Evolutionary conservation across 768 basidiomycete species (phyloP), one percentile per base, ranked within the genome.

Genomic region (Clathrus columnatus): DNA sequence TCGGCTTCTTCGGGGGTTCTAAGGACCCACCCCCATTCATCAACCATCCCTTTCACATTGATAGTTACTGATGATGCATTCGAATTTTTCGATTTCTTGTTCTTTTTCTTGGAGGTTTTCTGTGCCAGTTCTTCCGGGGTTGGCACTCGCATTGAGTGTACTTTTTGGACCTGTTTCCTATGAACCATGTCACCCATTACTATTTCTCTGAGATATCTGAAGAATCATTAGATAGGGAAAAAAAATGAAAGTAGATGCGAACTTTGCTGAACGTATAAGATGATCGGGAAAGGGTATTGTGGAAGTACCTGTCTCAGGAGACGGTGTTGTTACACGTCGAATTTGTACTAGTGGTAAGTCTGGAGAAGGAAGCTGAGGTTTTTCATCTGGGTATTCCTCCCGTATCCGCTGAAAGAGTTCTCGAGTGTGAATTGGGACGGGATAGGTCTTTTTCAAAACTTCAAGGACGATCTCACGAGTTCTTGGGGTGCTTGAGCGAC

Each of bases 181-280:
- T 30, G 45, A 28, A 36, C 24, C 46, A 55, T 47, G 10, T 55
- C 54, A 14, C 30, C 54, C 54, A 55, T 16, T 46, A 55, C 21
- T 44, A 55, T 48, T 14, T 30, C 26, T 48, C 48, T 55, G 1
- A 55, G 30, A 47, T 55, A 55, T 27, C 54, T 55, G 18, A 28
- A 4, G 21, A 21, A 7, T 30, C 16, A 17, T 48, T 14, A 14
- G 29, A 29, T 32, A 7, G 7, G 23, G 43, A 27, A 17, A 26
- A 16, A 21, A 30, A 24, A 2, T 11, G 17, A 24, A 26, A 50
- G 2, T 27, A 30, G 17, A 48, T 32, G 30, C 54, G 18, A 23
- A 55, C 54, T 46, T 55, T 18, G 29, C 18, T 11, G 54, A 55
- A n/a, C 54, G 54, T 24, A 55, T 55, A 21, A 45, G 54, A 48